Conservation (phyloP, 2,329 filamentous ascomycete genomes). For the Cladosporium oxysporum region DNA sequence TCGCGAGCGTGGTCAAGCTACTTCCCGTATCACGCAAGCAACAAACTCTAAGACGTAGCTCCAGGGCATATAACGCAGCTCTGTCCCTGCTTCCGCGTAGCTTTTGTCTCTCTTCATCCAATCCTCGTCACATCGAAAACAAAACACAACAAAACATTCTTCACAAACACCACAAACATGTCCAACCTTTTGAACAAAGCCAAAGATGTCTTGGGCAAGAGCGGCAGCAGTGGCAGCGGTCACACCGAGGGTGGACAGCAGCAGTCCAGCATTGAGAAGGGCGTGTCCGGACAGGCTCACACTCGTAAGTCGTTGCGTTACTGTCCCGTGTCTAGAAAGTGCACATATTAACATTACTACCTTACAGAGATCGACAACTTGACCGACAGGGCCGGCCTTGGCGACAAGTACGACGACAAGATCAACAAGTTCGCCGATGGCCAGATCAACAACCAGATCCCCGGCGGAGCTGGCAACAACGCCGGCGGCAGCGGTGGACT, state of each 20-base stretch:
- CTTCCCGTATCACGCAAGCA: slow-evolving; percentile 1
- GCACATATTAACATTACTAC: neutral
- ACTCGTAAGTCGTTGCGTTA: slow-evolving; percentile 16
- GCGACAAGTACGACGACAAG: slow-evolving; percentile 32
- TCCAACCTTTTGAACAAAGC: slow-evolving; percentile 30
- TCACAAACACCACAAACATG: slow-evolving; percentile 20
- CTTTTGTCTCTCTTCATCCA: neutral
- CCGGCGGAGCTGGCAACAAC: slow-evolving; percentile 7
- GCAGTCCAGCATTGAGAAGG: slow-evolving; percentile 23
- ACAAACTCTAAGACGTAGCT: neutral
- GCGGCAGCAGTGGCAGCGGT: slow-evolving; percentile 15
- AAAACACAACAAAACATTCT: neutral
- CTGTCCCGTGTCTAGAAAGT: no score
- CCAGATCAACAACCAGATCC: slow-evolving; percentile 29
- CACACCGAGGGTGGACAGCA: neutral
- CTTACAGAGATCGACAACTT: slow-evolving; percentile 25
- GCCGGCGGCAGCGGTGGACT: neutral
- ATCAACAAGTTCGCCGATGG: slow-evolving; percentile 30
- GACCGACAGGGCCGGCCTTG: slow-evolving; percentile 27
- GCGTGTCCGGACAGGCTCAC: slow-evolving; percentile 24
- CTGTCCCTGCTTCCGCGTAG: slow-evolving; percentile 6
- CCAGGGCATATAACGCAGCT: neutral
- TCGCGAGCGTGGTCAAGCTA: slow-evolving; percentile 5
- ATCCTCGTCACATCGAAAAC: neutral
- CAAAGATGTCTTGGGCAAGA: slow-evolving; percentile 26